These are phyloP conservation scores for Podosphaera fusca DNA, from an alignment of 2,329 filamentous ascomycete species.

Conservation along the genomic window DNA sequence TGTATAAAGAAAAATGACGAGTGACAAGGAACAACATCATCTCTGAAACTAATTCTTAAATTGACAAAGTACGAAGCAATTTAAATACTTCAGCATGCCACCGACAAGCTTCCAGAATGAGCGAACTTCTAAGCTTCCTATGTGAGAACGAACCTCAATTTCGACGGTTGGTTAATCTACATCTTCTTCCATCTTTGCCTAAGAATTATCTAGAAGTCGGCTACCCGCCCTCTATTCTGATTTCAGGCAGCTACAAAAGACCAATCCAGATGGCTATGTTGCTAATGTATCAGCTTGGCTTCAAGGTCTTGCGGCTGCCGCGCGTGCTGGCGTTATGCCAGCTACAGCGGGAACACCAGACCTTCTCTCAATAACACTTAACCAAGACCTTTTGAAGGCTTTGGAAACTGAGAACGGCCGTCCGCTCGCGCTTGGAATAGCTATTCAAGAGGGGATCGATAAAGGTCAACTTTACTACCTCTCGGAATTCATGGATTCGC, in stretches of 20 bases:
- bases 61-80: no score
- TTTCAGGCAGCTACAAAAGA: conserved; percentile 47
- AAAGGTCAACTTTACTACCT: conserved; percentile 48
- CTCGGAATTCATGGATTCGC: conserved; percentile 38
- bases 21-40: no score
- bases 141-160: conserved; percentile 37
- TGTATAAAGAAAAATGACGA: no score
- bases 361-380: conserved; percentile 28
- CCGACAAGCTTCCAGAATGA: conserved; percentile 22
- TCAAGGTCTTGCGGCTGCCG: conserved; percentile 45
- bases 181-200: background rate
- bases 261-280: conserved; percentile 66
- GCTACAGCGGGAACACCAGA: conserved; percentile 22
- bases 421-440: conserved; percentile 58
- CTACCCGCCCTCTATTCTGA: conserved; percentile 76
- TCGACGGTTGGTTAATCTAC: conserved; percentile 22
- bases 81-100: no score
- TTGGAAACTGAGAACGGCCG: conserved; percentile 61
- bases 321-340: conserved; percentile 30
- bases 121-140: conserved; percentile 45
- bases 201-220: conserved; percentile 33
- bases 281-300: conserved; percentile 68
- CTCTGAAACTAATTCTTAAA: no score
- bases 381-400: conserved; percentile 41
- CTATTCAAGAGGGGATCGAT: conserved; percentile 50